These are phyloP conservation scores for Helianthus annuus DNA, from an alignment of 129 eudicot species.

Conservation along the genomic window DNA sequence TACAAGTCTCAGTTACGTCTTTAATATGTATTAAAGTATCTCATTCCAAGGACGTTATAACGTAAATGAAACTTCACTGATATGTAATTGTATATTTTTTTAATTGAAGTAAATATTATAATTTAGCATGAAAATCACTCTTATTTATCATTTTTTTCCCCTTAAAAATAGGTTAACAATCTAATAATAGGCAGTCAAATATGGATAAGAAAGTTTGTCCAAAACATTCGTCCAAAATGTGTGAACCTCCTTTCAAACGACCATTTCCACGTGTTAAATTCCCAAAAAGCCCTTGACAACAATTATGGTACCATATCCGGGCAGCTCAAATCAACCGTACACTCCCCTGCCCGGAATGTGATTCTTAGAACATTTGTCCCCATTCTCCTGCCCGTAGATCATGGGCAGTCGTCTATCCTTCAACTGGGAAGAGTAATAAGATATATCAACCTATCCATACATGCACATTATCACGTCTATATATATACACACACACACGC, in stretches of 20 bases:
- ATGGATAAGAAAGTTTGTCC: neutral
- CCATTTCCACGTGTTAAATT: constrained; percentile 15
- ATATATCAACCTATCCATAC: constrained; percentile 35
- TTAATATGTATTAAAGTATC: too few species aligned
- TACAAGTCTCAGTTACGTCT: too few species aligned
- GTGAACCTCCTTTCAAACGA: constrained; percentile 27
- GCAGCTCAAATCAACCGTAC: constrained; percentile 29
- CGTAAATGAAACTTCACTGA: too few species aligned
- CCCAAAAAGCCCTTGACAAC: constrained; percentile 15
- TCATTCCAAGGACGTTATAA: too few species aligned
- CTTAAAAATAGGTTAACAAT: neutral
- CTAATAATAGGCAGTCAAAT: constrained; percentile 8
- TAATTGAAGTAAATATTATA: too few species aligned
- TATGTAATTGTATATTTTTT: too few species aligned
- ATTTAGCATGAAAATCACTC: too few species aligned
- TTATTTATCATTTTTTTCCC: too few species aligned
- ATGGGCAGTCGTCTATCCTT: constrained; percentile 36
- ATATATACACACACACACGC: constrained; percentile 18
- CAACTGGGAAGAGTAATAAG: constrained; percentile 24
- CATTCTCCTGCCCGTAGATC: constrained; percentile 47
- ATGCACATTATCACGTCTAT: neutral
- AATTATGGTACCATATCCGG: neutral
- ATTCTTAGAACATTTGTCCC: constrained; percentile 18
- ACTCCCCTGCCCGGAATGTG: constrained; percentile 34
- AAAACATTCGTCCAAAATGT: constrained; percentile 32